Conservation (phyloP, 306 rosid species). For the Sophora flavescens region DNA sequence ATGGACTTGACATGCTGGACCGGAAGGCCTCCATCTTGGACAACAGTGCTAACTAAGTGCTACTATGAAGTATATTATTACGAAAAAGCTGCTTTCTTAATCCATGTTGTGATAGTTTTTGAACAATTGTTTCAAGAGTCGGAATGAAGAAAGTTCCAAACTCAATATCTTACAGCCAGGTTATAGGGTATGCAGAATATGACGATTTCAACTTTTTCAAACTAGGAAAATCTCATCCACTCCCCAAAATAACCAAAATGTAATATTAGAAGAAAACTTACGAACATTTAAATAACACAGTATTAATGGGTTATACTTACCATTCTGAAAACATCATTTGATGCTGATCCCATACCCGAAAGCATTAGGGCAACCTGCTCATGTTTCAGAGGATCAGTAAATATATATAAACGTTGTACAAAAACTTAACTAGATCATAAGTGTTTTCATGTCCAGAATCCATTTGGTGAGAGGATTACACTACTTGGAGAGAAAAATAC, state of each 20-base stretch:
- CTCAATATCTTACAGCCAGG: too few species aligned
- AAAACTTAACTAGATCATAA: background rate
- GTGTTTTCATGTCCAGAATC: constrained; percentile 16
- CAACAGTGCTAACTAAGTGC: too few species aligned
- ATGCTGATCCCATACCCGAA: constrained; percentile 86
- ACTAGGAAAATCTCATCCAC: constrained; percentile 1
- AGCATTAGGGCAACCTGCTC: constrained; percentile 93
- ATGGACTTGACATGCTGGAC: too few species aligned
- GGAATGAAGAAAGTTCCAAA: too few species aligned
- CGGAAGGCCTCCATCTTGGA: too few species aligned
- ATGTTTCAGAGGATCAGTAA: constrained; percentile 39
- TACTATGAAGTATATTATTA: too few species aligned
- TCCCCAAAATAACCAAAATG: constrained; percentile 4
- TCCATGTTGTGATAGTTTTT: constrained; percentile 10
- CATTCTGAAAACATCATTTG: constrained; percentile 83
- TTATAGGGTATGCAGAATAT: constrained; percentile 30
- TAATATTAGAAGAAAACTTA: constrained; percentile 16
- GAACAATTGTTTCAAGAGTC: constrained; percentile 28
- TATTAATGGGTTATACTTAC: constrained; percentile 49
- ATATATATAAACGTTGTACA: constrained; percentile 28
- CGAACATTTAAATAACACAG: background rate
- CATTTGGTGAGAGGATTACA: constrained; percentile 1
- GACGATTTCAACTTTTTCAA: constrained; percentile 21
- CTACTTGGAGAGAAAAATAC: background rate
- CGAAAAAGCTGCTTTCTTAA: background rate